These are phyloP conservation scores for Camelina neglecta DNA, from an alignment of 345 rosid species.

Conservation along the genomic window DNA sequence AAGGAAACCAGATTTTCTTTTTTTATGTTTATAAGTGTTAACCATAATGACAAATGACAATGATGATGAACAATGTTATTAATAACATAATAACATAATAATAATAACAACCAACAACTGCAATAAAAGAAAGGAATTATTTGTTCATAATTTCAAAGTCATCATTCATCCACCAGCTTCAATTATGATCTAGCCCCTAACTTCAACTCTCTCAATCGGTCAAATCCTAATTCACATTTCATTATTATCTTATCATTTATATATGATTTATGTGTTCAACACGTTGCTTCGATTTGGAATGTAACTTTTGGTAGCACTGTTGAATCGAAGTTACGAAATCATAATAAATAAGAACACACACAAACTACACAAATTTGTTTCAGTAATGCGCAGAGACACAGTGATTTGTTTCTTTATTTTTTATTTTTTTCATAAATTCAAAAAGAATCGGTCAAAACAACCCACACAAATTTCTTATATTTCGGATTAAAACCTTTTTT, in stretches of 20 bases:
- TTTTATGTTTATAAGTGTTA: background rate
- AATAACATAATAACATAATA: background rate
- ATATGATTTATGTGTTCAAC: background rate
- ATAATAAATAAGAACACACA: no score
- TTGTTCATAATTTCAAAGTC: background rate
- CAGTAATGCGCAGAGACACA: no score
- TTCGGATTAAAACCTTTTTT: no score
- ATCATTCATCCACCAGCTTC: background rate
- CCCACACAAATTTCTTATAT: no score
- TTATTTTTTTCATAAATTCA: no score
- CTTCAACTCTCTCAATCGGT: background rate
- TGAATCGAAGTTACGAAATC: background rate
- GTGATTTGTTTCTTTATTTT: no score
- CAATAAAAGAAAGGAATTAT: background rate
- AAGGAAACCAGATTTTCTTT: background rate
- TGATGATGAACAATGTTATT: background rate
- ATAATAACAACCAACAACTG: slow-evolving; percentile 5
- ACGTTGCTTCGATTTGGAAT: background rate
- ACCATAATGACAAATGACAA: background rate
- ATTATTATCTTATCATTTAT: background rate
- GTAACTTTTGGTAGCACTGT: background rate
- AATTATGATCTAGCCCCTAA: background rate
- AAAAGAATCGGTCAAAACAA: no score
- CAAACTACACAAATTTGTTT: no score
- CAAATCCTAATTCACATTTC: background rate